These are phyloP conservation scores for Globisporangium okanoganense DNA, from an alignment of 352 stramenopile genomes.

Conservation along the genomic window DNA sequence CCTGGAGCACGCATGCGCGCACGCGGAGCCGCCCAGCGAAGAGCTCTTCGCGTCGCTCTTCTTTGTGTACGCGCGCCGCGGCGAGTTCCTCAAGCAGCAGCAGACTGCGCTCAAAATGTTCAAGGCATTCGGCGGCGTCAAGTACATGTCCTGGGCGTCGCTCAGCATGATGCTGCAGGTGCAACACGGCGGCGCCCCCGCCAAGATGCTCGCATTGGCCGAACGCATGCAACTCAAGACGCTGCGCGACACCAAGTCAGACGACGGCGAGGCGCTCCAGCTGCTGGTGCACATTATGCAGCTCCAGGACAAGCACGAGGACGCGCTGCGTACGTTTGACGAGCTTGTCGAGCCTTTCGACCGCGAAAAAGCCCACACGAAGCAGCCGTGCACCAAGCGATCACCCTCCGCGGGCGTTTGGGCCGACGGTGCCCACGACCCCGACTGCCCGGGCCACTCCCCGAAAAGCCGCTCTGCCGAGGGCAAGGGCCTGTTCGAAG, in stretches of 20 bases:
- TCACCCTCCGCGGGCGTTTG: background rate
- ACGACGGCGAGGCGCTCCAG: conserved; percentile 69
- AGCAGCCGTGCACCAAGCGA: background rate
- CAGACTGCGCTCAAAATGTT: conserved; percentile 87
- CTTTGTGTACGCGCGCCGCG: conserved; percentile 52
- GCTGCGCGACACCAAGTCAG: conserved; percentile 45
- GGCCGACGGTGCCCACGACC: background rate
- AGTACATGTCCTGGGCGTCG: conserved; percentile 81
- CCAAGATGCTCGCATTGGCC: conserved; percentile 73
- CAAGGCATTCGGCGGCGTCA: conserved; percentile 65
- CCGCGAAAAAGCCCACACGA: conserved; percentile 9
- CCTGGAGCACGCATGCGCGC: conserved; percentile 65
- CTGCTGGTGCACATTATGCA: conserved; percentile 72
- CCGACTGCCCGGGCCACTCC: conserved; percentile 1
- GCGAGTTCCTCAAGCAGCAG: conserved; percentile 83
- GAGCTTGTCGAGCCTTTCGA: conserved; percentile 46
- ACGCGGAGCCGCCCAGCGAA: conserved; percentile 45
- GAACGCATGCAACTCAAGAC: conserved; percentile 83
- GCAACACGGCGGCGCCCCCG: conserved; percentile 49
- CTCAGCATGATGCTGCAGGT: conserved; percentile 85
- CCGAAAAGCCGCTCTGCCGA: conserved; percentile 57
- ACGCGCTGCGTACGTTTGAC: conserved; percentile 70
- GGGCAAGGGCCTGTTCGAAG: conserved; percentile 69
- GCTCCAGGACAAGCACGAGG: conserved; percentile 57
- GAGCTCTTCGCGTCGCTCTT: conserved; percentile 76